A percentile compares a stretch with the other conserved stretches of the same genome.
Conservation (phyloP, 495 filamentous ascomycete genomes). For the Entonaema liquescens region DNA sequence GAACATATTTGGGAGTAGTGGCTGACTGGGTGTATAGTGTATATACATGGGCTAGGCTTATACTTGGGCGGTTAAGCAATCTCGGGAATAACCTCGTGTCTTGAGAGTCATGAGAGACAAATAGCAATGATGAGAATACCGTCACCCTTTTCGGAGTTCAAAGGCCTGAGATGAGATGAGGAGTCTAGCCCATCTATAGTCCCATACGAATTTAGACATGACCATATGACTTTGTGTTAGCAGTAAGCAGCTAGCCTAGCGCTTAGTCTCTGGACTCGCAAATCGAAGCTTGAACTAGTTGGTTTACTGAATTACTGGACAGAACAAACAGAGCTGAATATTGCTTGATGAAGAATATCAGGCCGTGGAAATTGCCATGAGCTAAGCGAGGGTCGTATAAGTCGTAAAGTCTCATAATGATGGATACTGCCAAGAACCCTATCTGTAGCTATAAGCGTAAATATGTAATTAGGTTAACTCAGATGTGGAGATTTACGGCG, state of each 20-base stretch:
- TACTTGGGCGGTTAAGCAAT: slow-evolving; percentile 25
- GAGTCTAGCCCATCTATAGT: background rate
- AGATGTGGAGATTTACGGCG: background rate
- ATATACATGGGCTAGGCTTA: slow-evolving; percentile 17
- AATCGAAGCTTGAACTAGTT: background rate
- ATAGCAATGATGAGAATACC: slow-evolving; percentile 6
- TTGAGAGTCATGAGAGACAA: slow-evolving; percentile 12
- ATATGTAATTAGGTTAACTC: background rate
- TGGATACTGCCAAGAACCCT: background rate
- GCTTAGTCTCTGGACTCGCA: slow-evolving; percentile 23
- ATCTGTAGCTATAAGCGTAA: background rate
- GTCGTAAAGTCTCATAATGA: background rate
- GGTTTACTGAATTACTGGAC: background rate
- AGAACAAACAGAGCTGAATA: background rate
- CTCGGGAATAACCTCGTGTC: slow-evolving; percentile 38
- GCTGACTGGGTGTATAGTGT: slow-evolving; percentile 15
- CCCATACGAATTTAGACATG: slow-evolving; percentile 4
- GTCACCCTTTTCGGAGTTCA: background rate
- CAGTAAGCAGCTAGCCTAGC: slow-evolving; percentile 28
- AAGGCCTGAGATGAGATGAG: background rate
- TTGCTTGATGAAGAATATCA: background rate
- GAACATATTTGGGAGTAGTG: slow-evolving; percentile 25
- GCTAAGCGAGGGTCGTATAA: background rate
- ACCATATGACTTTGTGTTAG: slow-evolving; percentile 30
- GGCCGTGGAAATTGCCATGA: background rate